Percentiles rank a stretch among this genome's conserved stretches.
These are phyloP conservation scores for Coniochaeta hoffmannii DNA, from an alignment of 2,329 filamentous ascomycete genomes.

Conservation along the genomic window DNA sequence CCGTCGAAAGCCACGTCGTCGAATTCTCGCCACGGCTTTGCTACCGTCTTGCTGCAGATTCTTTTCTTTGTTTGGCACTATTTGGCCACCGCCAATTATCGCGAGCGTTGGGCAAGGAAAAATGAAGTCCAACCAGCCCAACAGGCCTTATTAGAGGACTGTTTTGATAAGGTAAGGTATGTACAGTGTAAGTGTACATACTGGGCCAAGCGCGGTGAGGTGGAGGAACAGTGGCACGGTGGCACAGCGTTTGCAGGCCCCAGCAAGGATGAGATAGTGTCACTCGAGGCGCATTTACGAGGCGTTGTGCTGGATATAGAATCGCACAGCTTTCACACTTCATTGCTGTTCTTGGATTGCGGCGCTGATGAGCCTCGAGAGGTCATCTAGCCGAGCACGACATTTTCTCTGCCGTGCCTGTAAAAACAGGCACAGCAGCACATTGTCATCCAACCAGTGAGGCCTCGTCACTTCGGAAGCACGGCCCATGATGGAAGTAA, in stretches of 20 bases:
- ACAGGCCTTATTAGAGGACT: no score
- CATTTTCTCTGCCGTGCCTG: neutral
- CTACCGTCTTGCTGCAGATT: neutral
- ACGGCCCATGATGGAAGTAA: neutral
- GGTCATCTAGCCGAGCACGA: neutral
- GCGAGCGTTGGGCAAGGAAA: neutral
- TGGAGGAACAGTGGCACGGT: neutral
- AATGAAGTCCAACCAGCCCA: neutral
- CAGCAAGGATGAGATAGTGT: neutral
- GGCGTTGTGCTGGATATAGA: neutral
- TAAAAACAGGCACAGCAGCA: neutral
- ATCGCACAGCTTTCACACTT: neutral
- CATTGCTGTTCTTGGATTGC: neutral
- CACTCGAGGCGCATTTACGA: slow-evolving; percentile 1
- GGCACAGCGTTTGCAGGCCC: neutral
- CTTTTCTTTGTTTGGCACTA: neutral
- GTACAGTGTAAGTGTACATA: no score
- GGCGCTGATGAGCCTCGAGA: neutral
- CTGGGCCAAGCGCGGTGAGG: neutral
- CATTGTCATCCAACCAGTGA: no score
- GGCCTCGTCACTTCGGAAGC: neutral
- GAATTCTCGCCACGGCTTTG: neutral
- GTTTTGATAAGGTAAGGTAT: no score
- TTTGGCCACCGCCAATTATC: no score
- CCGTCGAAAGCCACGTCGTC: neutral